Base-by-base conservation (phyloP, 768 basidiomycete species). In the Auricularia sp. region DNA sequence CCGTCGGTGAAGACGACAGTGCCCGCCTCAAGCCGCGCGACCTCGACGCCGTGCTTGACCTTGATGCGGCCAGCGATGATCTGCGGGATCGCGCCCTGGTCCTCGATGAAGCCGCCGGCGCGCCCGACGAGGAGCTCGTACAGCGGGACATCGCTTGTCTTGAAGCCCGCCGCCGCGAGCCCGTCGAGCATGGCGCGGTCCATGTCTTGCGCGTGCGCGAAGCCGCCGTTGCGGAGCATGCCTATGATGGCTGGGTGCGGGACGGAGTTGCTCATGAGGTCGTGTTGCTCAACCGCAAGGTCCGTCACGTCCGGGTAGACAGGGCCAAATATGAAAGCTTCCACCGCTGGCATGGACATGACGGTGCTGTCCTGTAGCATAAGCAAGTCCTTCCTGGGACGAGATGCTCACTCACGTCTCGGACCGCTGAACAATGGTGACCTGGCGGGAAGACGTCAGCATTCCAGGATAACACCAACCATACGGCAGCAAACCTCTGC, bases 271-370 rank as follows among this genome's bases (percentile, higher is more conserved):
- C 21, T 51, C 18, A 51, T 51, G 21, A 51, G 47, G 16, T 51
- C 47, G 47, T 18, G 61, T 36, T 68, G 37, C 33, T 44, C 62
- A 64, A 61, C 51, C 2, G n/a, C 35, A 2, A 64, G 16, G 59
- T 51, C 21, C 35, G 18, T 21, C 1, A 18, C 18, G 18, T 51
- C 47, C 6, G 47, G 47, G 18, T 21, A 51, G 10, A 51, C 11
- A 21, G 11, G 47, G 18, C 6, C 6, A 18, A 51, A 51, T 18
- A 21, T 21, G 18, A 51, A 18, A 6, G 47, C 16, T 18, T 51
- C 47, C 11, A 51, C 16, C 18, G 47, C 47, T 16, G 47, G 47
- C 47, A 51, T 51, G 18, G 47, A 51, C 18, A 51, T 42, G 39
- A 42, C 39, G 1, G 39, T 42, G 39, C 39, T 42, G 39, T 42